Conservation (phyloP, 805 yeast genomes). For the Ogataea corticis region DNA sequence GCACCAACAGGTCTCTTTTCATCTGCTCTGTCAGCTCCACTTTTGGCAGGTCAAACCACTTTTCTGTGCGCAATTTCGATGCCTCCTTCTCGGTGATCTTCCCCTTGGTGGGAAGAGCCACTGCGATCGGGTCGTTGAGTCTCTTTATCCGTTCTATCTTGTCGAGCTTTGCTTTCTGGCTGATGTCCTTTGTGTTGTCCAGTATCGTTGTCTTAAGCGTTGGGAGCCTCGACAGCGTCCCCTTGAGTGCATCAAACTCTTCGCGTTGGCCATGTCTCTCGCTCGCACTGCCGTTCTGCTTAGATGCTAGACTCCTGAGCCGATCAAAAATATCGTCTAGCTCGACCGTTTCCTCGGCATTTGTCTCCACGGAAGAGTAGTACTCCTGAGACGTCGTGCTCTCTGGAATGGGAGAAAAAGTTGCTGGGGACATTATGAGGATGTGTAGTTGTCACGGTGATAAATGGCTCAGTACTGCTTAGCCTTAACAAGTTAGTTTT, state of each 20-base stretch:
- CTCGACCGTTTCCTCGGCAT: slow-evolving; percentile 10
- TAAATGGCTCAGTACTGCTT: no score
- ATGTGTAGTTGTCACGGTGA: no score
- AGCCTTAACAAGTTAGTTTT: no score
- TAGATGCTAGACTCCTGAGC: slow-evolving; percentile 19
- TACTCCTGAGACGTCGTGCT: slow-evolving; percentile 17
- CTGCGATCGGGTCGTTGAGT: slow-evolving; percentile 46
- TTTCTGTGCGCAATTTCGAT: slow-evolving; percentile 22
- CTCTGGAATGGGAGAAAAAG: slow-evolving; percentile 21
- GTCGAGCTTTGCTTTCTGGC: slow-evolving; percentile 9
- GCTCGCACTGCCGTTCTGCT: not conserved
- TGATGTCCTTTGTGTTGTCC: slow-evolving; percentile 31
- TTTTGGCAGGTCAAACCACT: slow-evolving; percentile 83
- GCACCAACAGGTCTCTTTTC: slow-evolving; percentile 73
- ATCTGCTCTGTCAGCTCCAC: slow-evolving; percentile 70
- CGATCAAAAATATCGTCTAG: slow-evolving; percentile 38
- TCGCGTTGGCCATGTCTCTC: slow-evolving; percentile 33
- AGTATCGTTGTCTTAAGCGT: slow-evolving; percentile 40
- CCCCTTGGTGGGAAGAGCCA: slow-evolving; percentile 23
- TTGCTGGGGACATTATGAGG: no score
- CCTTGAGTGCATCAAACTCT: slow-evolving; percentile 30
- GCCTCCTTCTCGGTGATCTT: slow-evolving; percentile 43
- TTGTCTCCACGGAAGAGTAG: slow-evolving; percentile 12
- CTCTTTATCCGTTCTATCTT: slow-evolving; percentile 16
- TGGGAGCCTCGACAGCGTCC: slow-evolving; percentile 35